phyloP scores from a whole-genome alignment of 768 basidiomycete genomes.

The Mycena filopes region DNA sequence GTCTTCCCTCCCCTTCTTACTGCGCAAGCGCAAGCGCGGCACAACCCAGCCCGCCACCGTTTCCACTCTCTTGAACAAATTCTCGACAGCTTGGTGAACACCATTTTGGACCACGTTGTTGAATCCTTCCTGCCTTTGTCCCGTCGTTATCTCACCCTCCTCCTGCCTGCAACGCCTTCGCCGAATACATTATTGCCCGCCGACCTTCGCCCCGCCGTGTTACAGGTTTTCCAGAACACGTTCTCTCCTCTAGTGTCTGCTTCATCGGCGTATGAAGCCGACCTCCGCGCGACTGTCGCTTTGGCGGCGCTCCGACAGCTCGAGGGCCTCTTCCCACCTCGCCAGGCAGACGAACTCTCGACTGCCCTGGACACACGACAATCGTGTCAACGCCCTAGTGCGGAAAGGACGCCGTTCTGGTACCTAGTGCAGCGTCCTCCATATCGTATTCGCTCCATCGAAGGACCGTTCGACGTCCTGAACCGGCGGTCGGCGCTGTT shows the following conservation, averaged over 20 bases:
- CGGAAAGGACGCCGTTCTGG: slow-evolving; percentile 63
- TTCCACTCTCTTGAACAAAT: slow-evolving; percentile 28
- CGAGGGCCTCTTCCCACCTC: slow-evolving; percentile 40
- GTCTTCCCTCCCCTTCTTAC: slow-evolving; percentile 24
- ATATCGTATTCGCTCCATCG: slow-evolving; percentile 42
- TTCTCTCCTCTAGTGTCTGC: slow-evolving; percentile 29
- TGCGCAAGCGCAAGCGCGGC: slow-evolving; percentile 30
- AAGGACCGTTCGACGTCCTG: slow-evolving; percentile 8
- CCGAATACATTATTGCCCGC: slow-evolving; percentile 20
- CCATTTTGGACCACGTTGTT: slow-evolving; percentile 32
- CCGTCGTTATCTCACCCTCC: slow-evolving; percentile 17
- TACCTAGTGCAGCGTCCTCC: slow-evolving; percentile 60
- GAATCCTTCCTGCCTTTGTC: slow-evolving; percentile 24
- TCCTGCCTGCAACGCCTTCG: slow-evolving; percentile 19
- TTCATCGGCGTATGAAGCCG: slow-evolving; percentile 32
- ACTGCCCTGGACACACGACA: slow-evolving; percentile 21
- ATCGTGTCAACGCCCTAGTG: slow-evolving; percentile 52
- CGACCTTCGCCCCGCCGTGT: slow-evolving; percentile 43
- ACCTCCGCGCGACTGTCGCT: slow-evolving; percentile 44
- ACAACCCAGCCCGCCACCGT: slow-evolving; percentile 6
- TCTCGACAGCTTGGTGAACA: slow-evolving; percentile 30
- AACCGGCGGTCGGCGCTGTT: slow-evolving; percentile 8
- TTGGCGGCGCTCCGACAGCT: slow-evolving; percentile 54
- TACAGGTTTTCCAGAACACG: slow-evolving; percentile 40
- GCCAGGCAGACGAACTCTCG: slow-evolving; percentile 15